phyloP scores from a whole-genome alignment of 495 filamentous ascomycete genomes.

The Cercophora samala region DNA sequence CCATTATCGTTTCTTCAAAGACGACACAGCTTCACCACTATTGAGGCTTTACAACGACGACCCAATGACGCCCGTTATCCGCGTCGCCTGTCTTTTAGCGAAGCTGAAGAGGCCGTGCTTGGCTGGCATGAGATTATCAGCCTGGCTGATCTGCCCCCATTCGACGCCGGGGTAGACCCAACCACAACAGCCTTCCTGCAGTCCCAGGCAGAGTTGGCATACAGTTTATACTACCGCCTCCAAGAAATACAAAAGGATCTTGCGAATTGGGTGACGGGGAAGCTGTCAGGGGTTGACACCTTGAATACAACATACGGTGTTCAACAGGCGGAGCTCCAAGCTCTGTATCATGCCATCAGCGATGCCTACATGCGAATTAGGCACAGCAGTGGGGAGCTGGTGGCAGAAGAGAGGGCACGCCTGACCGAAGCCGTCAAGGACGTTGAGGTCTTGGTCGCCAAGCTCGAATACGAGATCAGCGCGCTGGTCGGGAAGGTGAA shows the following conservation, averaged over 20 bases:
- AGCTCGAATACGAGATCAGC: conserved; percentile 90
- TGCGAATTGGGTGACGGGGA: conserved; percentile 63
- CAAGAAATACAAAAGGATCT: conserved; percentile 48
- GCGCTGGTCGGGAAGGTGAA: conserved; percentile 76
- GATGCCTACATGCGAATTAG: conserved; percentile 62
- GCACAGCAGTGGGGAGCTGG: conserved; percentile 61
- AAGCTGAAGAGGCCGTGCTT: conserved; percentile 84
- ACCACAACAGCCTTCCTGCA: conserved; percentile 8
- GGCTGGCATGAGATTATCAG: conserved; percentile 56
- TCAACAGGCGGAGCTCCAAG: conserved; percentile 63
- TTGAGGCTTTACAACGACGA: conserved; percentile 30
- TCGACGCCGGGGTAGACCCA: conserved; percentile 23
- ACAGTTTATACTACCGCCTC: conserved; percentile 53
- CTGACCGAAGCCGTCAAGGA: conserved; percentile 75
- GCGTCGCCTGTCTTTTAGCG: conserved; percentile 80
- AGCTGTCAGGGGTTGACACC: conserved; percentile 58
- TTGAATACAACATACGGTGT: conserved; percentile 59
- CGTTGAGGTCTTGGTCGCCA: conserved; percentile 77
- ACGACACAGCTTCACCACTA: conserved; percentile 48
- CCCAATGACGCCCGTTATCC: conserved; percentile 63
- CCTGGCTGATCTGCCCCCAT: conserved; percentile 42
- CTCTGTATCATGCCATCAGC: conserved; percentile 62
- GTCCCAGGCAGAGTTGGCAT: conserved; percentile 53
- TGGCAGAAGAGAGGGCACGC: conserved; percentile 61
- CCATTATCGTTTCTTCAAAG: conserved; percentile 37